Base-by-base conservation (phyloP, 768 basidiomycete species). In the Rickenella mellea region DNA sequence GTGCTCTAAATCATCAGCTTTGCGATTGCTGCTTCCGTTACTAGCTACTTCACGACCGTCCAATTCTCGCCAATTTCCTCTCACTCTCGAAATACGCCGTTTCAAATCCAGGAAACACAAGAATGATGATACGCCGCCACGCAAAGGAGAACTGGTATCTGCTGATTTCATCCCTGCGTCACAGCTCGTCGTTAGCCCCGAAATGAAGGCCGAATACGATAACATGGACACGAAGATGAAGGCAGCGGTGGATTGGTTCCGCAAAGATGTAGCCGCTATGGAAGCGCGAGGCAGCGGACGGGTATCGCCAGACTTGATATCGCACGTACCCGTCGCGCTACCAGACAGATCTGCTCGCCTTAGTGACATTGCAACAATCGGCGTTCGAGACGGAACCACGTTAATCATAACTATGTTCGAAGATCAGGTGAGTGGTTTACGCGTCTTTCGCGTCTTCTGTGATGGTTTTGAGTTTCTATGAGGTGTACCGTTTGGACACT, bases 391-490 rank as follows among this genome's bases (percentile, higher is more conserved):
- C 40, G 88, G 88, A 1, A 73, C 81, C 5, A 71, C 73, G 41
- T 61, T 91, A 43, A 48, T 90, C 20, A 68, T 91, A 9, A 86
- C 83, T 3, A 67, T 86, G 24, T 89, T 86, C 52, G 82, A 90
- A 41, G 82, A 86, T 55, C 65, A 76, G 55, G 88, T 90, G 57
- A 66, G 77, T 62, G 2, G 6, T 27, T 24, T 11, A 11, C 15
- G 10, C 31, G 27, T 31, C 12, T 30, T 30, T 19, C 10, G 25
- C 28, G 26, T 33, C 31, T 29, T 27, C 22, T 17, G 3, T 10
- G 20, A 22, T 15, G 9, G 35, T 21, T 32, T 19, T 27, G 14
- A 15, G 15, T 27, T 28, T 20, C 14, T 25, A 29, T 21, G 6
- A 38, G 21, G 33, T 14, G 41, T 28, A n/a, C n/a, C 27, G 27